Percentiles rank a stretch among this genome's conserved stretches.
phyloP scores from a whole-genome alignment of 1,284 basidiomycete genomes.

The Amylostereum areolatum region DNA sequence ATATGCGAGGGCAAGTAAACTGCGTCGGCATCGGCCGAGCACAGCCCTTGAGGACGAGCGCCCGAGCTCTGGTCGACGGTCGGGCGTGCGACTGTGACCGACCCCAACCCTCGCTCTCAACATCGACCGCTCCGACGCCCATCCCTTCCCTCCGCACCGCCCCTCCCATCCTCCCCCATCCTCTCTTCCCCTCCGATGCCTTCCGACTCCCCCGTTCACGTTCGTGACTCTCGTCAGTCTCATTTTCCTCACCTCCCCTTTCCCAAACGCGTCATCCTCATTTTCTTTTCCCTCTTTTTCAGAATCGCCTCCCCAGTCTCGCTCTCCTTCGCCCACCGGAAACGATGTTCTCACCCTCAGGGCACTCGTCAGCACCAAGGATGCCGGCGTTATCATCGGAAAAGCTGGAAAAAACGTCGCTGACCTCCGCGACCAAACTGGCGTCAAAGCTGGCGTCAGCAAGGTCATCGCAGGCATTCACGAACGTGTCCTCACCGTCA shows the following conservation, averaged over 20 bases:
- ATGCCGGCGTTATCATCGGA: constrained; percentile 95
- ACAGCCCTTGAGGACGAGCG: no score
- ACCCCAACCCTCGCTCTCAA: constrained; percentile 19
- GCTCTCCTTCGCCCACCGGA: constrained; percentile 56
- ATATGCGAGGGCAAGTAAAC: no score
- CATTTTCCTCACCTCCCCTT: constrained; percentile 12
- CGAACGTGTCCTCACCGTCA: constrained; percentile 94
- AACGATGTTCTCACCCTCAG: constrained; percentile 81
- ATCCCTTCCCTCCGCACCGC: constrained; percentile 22
- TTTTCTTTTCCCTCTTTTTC: constrained; percentile 5
- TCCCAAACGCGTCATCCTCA: constrained; percentile 4
- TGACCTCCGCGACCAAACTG: constrained; percentile 89
- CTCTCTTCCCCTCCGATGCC: constrained; percentile 42
- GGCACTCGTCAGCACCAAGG: constrained; percentile 92
- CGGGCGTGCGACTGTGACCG: no score
- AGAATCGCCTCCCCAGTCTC: constrained; percentile 50
- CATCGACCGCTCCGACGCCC: constrained; percentile 15
- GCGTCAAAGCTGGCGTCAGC: constrained; percentile 97
- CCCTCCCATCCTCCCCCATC: constrained; percentile 23
- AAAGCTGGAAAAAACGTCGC: constrained; percentile 97
- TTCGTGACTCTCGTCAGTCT: constrained; percentile 42
- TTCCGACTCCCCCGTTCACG: constrained; percentile 47
- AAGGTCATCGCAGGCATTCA: constrained; percentile 97
- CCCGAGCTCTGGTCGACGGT: no score
- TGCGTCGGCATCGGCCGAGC: no score